A percentile compares a stretch with the other conserved stretches of the same genome.
Conservation (phyloP, 2,329 filamentous ascomycete genomes). For the Fusarium albosuccineum region DNA sequence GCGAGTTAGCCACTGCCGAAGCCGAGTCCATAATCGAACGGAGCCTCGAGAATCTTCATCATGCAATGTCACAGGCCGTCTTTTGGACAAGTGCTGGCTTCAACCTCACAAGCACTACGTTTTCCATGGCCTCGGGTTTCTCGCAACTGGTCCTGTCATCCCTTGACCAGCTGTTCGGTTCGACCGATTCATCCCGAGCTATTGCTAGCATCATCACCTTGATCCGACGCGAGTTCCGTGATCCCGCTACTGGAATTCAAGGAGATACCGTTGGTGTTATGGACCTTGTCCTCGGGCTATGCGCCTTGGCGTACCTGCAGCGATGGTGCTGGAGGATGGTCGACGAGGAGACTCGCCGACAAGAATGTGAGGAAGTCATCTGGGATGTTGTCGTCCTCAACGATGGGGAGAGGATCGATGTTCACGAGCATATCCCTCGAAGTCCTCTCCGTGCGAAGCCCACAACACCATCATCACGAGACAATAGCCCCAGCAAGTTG, state of each 20-base stretch:
- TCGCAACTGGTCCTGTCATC: constrained; percentile 70
- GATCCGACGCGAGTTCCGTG: constrained; percentile 73
- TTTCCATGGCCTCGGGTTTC: constrained; percentile 67
- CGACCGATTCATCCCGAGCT: constrained; percentile 76
- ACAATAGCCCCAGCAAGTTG: constrained; percentile 6
- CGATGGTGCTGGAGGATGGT: constrained; percentile 65
- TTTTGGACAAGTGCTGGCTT: constrained; percentile 74
- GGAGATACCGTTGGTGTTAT: constrained; percentile 71
- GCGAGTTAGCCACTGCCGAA: constrained; percentile 63
- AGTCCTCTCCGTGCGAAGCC: constrained; percentile 14
- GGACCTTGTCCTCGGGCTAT: constrained; percentile 72
- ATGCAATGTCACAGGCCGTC: constrained; percentile 68
- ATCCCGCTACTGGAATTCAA: constrained; percentile 69
- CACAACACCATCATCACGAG: not conserved
- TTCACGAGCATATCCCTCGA: constrained; percentile 47
- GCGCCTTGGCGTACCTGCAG: constrained; percentile 73
- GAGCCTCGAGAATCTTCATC: constrained; percentile 68
- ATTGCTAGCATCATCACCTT: constrained; percentile 76
- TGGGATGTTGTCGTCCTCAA: constrained; percentile 77
- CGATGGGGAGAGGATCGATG: constrained; percentile 69
- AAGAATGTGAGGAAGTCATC: constrained; percentile 67
- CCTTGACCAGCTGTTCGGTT: constrained; percentile 74
- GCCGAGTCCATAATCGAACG: constrained; percentile 69
- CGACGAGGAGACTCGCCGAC: constrained; percentile 62
- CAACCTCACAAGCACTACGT: constrained; percentile 67